phyloP scores from a whole-genome alignment of 2,329 filamentous ascomycete genomes.

The Alternaria gansuensis region DNA sequence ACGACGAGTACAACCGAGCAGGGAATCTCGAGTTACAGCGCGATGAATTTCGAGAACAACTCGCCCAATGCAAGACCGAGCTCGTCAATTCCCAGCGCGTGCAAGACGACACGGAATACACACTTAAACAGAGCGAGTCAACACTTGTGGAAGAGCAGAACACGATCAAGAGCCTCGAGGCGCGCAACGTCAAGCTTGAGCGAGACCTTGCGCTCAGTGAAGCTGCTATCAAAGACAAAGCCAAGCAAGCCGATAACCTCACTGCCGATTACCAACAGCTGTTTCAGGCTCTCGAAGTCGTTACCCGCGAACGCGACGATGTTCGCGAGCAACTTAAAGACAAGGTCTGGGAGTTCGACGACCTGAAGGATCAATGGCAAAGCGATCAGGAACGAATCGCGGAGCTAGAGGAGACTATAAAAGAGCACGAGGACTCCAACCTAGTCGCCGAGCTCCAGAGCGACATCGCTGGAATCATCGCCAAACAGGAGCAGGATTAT shows the following conservation, averaged over 20 bases:
- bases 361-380: slow-evolving; percentile 24
- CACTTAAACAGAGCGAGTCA: slow-evolving; percentile 6
- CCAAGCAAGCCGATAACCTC: background rate
- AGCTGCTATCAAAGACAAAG: background rate
- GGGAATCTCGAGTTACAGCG: slow-evolving; percentile 6
- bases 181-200: slow-evolving; percentile 8
- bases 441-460: slow-evolving; percentile 20
- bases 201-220: background rate
- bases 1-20: slow-evolving; percentile 5
- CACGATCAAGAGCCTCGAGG: slow-evolving; percentile 5
- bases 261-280: slow-evolving; percentile 5
- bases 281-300: background rate
- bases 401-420: slow-evolving; percentile 18
- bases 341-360: slow-evolving; percentile 20
- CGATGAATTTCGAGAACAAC: background rate
- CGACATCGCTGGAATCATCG: slow-evolving; percentile 24
- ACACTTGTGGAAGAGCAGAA: slow-evolving; percentile 1
- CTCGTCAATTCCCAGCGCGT: background rate
- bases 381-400: slow-evolving; percentile 14
- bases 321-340: slow-evolving; percentile 9
- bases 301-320: slow-evolving; percentile 5
- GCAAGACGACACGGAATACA: background rate
- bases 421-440: slow-evolving; percentile 11
- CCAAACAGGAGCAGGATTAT: slow-evolving; percentile 20
- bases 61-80: background rate